Percentiles rank a stretch among this genome's conserved stretches.
phyloP scores from a whole-genome alignment of 2,329 filamentous ascomycete species.

The Juglanconis oblonga region DNA sequence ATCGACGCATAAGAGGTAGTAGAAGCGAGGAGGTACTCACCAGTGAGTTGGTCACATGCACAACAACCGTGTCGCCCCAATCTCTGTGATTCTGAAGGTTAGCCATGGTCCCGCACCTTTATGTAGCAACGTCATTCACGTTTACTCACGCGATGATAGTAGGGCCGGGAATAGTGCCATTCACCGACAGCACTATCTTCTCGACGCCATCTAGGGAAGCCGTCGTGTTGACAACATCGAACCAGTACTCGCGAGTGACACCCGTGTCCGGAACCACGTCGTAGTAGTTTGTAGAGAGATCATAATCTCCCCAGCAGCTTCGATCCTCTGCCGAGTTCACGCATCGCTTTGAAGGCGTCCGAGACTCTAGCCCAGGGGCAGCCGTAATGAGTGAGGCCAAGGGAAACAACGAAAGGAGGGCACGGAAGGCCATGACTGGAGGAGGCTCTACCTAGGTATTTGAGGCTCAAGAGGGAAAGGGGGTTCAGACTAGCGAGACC shows the following conservation, averaged over 20 bases:
- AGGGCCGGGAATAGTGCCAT: conserved; percentile 47
- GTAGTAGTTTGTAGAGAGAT: conserved; percentile 33
- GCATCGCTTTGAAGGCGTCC: conserved; percentile 3
- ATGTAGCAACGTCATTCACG: conserved; percentile 10
- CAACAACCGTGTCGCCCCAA: conserved; percentile 51
- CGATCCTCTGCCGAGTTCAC: conserved; percentile 10
- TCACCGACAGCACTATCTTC: conserved; percentile 34
- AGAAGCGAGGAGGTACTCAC: not conserved
- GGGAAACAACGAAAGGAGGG: conserved; percentile 4
- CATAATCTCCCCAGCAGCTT: conserved; percentile 35
- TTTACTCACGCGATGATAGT: conserved; percentile 24
- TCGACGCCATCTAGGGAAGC: conserved; percentile 32
- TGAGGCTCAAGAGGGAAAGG: not conserved
- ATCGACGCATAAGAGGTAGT: not conserved
- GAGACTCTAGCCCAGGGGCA: conserved; percentile 1
- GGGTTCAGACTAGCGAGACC: not conserved
- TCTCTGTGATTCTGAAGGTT: conserved; percentile 28
- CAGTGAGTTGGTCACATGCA: conserved; percentile 22
- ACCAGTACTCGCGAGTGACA: conserved; percentile 34
- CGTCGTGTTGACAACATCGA: conserved; percentile 23
- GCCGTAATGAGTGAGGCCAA: conserved; percentile 3
- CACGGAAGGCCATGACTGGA: conserved; percentile 3
- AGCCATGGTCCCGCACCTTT: conserved; percentile 17
- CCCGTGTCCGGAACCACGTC: conserved; percentile 31
- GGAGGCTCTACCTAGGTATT: too few relatives aligned